Conservation (phyloP, 2,329 filamentous ascomycete species). For the Paecilomyces dactylethromorphus region DNA sequence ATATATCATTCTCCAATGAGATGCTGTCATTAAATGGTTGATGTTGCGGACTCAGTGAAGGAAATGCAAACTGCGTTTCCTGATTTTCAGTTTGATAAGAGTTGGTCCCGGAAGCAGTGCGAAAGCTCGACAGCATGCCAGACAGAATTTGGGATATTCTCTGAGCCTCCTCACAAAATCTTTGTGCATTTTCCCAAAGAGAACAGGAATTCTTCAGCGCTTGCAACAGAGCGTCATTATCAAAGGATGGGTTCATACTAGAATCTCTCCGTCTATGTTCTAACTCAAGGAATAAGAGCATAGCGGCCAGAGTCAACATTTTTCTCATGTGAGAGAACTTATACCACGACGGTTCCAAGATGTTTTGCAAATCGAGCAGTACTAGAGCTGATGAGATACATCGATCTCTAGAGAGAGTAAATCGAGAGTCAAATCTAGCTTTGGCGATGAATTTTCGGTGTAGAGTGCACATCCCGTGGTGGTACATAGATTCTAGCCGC, state of each 20-base stretch:
- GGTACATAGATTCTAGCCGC: not conserved
- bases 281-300: conserved; percentile 5
- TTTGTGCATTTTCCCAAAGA: conserved; percentile 2
- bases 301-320: conserved; percentile 1
- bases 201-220: conserved; percentile 3
- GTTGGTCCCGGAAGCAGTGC: not conserved
- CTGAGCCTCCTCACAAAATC: conserved; percentile 1
- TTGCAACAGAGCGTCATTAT: not conserved
- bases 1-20: conserved; percentile 2
- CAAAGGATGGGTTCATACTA: not conserved
- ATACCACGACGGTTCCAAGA: conserved; percentile 4
- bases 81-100: not conserved
- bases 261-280: conserved; percentile 3
- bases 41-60: not conserved
- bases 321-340: conserved; percentile 3
- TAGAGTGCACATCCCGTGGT: not conserved
- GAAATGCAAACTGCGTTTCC: not conserved
- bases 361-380: conserved; percentile 1
- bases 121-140: conserved; percentile 3
- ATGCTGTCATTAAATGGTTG: not conserved
- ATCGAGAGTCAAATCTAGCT: not conserved
- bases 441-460: not conserved
- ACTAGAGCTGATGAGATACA: not conserved
- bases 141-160: conserved; percentile 3
- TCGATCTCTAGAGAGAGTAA: not conserved